phyloP scores from a whole-genome alignment of 2,329 filamentous ascomycete species.

The Colletotrichum lindemuthianum region DNA sequence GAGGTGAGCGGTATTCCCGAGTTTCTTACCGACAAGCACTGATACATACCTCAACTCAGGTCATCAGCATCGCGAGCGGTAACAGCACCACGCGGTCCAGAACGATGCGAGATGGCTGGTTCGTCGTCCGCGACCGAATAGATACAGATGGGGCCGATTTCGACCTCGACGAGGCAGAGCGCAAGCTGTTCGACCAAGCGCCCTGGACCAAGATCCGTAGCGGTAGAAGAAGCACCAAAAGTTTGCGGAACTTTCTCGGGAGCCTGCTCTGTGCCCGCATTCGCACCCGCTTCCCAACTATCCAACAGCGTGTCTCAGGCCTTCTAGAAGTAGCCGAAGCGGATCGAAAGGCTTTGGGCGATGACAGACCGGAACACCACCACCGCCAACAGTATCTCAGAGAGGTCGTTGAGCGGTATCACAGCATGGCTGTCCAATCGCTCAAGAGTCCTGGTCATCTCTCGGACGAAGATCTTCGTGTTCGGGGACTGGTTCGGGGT shows the following conservation, averaged over 20 bases:
- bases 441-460: constrained; percentile 42
- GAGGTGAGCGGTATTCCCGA: constrained; percentile 4
- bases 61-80: constrained; percentile 30
- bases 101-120: constrained; percentile 44
- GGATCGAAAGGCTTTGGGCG: constrained; percentile 39
- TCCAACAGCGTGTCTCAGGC: constrained; percentile 39
- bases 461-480: constrained; percentile 34
- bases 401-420: constrained; percentile 39
- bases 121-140: constrained; percentile 48
- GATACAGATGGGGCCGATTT: constrained; percentile 39
- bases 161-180: constrained; percentile 42
- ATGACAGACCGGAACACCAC: constrained; percentile 39
- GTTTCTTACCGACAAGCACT: no score
- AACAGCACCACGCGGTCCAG: constrained; percentile 9
- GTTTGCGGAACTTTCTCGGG: constrained; percentile 44
- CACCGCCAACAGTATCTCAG: constrained; percentile 42
- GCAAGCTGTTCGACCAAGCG: constrained; percentile 39
- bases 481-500: constrained; percentile 39
- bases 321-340: constrained; percentile 37
- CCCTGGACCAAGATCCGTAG: constrained; percentile 43
- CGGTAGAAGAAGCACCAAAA: constrained; percentile 42
- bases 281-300: constrained; percentile 44
- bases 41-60: neutral
- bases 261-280: constrained; percentile 48
- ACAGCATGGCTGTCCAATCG: constrained; percentile 35